Evolutionary conservation across 352 stramenopile genomes (phyloP).

Genomic region (Globisporangium middletonii): DNA sequence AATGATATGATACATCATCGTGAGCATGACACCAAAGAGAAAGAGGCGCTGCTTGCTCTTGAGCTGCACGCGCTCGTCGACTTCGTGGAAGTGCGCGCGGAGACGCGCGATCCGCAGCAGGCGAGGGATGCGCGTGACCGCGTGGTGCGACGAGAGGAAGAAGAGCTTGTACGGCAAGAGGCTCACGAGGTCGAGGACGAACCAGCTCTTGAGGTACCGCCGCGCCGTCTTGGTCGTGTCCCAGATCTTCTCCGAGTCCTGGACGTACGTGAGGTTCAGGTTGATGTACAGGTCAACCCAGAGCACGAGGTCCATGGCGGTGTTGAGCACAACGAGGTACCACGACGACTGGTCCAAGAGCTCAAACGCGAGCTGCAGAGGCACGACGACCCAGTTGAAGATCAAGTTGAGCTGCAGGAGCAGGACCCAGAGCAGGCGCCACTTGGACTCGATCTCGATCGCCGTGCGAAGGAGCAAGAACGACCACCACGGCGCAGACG

Average conservation of each 20-base stretch:
- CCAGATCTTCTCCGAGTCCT: slow-evolving; percentile 40
- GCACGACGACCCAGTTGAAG: slow-evolving; percentile 53
- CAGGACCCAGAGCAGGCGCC: slow-evolving; percentile 41
- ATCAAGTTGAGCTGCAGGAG: slow-evolving; percentile 26
- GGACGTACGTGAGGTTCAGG: slow-evolving; percentile 40
- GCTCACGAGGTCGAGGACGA: slow-evolving; percentile 25
- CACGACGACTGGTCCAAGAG: slow-evolving; percentile 32
- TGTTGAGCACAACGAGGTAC: slow-evolving; percentile 28
- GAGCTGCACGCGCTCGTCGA: slow-evolving; percentile 28
- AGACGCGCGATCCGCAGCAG: slow-evolving; percentile 30
- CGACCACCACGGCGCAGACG: slow-evolving; percentile 15
- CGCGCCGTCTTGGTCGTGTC: slow-evolving; percentile 29
- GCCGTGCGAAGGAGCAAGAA: slow-evolving; percentile 25
- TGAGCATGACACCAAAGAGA: slow-evolving; percentile 27
- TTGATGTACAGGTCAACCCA: slow-evolving; percentile 47
- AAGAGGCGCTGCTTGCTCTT: slow-evolving; percentile 32
- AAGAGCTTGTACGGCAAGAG: slow-evolving; percentile 37
- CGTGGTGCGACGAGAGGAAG: slow-evolving; percentile 10
- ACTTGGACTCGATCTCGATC: slow-evolving; percentile 29
- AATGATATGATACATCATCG: slow-evolving; percentile 51
- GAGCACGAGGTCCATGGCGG: slow-evolving; percentile 24
- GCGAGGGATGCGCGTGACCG: slow-evolving; percentile 21
- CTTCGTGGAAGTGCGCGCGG: slow-evolving; percentile 28
- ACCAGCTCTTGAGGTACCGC: slow-evolving; percentile 28
- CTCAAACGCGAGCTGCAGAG: slow-evolving; percentile 45